Evolutionary conservation across 164 flowering plant species (phyloP), one percentile per base, ranked within the genome.

Genomic region (Sextonia rubra): DNA sequence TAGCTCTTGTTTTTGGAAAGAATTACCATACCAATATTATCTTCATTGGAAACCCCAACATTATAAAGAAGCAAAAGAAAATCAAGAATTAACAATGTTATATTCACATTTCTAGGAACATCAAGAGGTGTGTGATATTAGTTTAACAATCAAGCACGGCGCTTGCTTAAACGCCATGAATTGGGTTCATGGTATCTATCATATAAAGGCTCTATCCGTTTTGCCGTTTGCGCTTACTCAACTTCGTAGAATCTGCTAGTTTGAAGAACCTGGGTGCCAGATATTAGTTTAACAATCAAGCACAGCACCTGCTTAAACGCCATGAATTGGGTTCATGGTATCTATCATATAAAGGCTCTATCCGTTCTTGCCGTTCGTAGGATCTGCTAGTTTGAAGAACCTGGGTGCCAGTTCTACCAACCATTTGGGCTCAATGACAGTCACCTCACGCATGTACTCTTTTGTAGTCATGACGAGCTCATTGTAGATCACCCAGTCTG

Each of bases 381-480:
- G 92, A 81, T 92, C 96, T 55, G 94, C 72, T 1, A 83, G 90
- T 76, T 92, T 92, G 81, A 89, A 92, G 79, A 89, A 92, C 64
- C 97, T 82, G 4, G 97, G 95, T 0, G 97, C 97, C 60, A 90
- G 73, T 73, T 90, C 97, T 22, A 92, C 95, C 47, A 92, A 89
- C 97, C 97, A 90, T 68, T 92, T 92, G 3, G 95, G 95, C 73
- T 92, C 95, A 23, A 92, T 75, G 8, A 87, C 94, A 0, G 94
- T 87, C 12, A 90, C 91, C 77, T 89, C 95, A 6, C 95, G 88
- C 98, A 91, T 91, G 76, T 90, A 90, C 77, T 91, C 97, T 67
- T 91, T 93, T 1, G 95, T 91, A 11, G 98, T 93, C 98, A 93
- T 93, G 3, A 90, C 98, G 65, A 91, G 82, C 79, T 93, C 98